phyloP scores from a whole-genome alignment of 208 protist species.

The Acanthamoeba lenticulata region DNA sequence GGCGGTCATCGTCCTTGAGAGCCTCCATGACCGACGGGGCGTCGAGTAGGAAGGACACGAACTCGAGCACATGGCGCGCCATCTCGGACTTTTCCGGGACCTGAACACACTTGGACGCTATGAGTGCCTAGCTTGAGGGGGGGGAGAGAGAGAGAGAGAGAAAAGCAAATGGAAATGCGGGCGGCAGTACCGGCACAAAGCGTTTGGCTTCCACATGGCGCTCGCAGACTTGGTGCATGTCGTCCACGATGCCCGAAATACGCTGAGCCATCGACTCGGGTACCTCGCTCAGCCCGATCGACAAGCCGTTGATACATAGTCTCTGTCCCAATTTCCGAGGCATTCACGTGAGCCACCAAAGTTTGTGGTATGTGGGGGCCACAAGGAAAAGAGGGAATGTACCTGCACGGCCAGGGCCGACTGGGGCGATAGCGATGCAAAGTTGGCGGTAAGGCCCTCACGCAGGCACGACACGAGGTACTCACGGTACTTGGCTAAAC shows the following conservation, averaged over 20 bases:
- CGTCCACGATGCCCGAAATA: not conserved
- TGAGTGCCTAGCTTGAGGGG: too few relatives aligned
- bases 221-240: conserved; percentile 34
- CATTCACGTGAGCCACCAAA: too few relatives aligned
- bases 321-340: too few relatives aligned
- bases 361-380: too few relatives aligned
- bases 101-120: not conserved
- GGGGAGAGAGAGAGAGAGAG: too few relatives aligned
- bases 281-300: not conserved
- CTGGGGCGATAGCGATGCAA: not conserved
- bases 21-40: not conserved
- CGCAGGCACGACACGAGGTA: not conserved
- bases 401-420: not conserved
- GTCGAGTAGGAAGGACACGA: conserved; percentile 13
- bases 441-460: not conserved
- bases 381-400: not conserved
- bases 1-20: conserved; percentile 58
- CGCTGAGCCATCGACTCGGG: conserved; percentile 31
- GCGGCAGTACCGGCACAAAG: not conserved
- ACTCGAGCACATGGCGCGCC: conserved; percentile 43
- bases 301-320: not conserved
- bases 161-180: not conserved
- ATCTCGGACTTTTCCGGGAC: conserved; percentile 10
- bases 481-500: not conserved
- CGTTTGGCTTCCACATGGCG: not conserved